Evolutionary conservation across 805 yeast genomes (phyloP), one percentile per base, ranked within the genome.

Genomic region (Lipomyces lipofer): DNA sequence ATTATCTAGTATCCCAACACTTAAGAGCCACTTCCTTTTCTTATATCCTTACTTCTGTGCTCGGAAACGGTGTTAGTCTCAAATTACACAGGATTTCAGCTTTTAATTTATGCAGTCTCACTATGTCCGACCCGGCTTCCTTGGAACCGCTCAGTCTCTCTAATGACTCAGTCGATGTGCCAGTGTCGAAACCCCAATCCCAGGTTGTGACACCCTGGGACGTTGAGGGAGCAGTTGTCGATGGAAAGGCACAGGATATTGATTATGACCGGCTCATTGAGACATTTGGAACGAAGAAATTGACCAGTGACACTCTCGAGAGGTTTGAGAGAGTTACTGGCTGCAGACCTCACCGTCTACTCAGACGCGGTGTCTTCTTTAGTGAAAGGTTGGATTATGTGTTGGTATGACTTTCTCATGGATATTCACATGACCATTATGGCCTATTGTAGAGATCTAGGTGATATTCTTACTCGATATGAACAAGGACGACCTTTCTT

Each of bases 141-240:
- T n/a, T n/a, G n/a, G n/a, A n/a, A n/a, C n/a, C n/a, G n/a, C n/a
- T n/a, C n/a, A n/a, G n/a, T n/a, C n/a, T n/a, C n/a, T n/a, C n/a
- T n/a, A n/a, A n/a, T n/a, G n/a, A n/a, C n/a, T n/a, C n/a, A n/a
- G n/a, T n/a, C n/a, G n/a, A n/a, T n/a, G n/a, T n/a, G n/a, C n/a
- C n/a, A n/a, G n/a, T n/a, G n/a, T n/a, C n/a, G n/a, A n/a, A n/a
- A n/a, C n/a, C n/a, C n/a, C n/a, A n/a, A n/a, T n/a, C n/a, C n/a
- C 91, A 85, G 68, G 77, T 74, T 32, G 78, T 86, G 56, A 94
- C 99, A 0, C 99, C 99, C 46, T 94, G 99, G 99, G 99, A 94
- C 70, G 99, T 94, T 28, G 96, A 88, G 72, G 99, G 98, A 54
- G 98, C 97, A 2, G 95, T 92, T 44, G 97, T 89, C 54, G 95